phyloP scores from a whole-genome alignment of 352 stramenopile species.

The Pythium brassicae region DNA sequence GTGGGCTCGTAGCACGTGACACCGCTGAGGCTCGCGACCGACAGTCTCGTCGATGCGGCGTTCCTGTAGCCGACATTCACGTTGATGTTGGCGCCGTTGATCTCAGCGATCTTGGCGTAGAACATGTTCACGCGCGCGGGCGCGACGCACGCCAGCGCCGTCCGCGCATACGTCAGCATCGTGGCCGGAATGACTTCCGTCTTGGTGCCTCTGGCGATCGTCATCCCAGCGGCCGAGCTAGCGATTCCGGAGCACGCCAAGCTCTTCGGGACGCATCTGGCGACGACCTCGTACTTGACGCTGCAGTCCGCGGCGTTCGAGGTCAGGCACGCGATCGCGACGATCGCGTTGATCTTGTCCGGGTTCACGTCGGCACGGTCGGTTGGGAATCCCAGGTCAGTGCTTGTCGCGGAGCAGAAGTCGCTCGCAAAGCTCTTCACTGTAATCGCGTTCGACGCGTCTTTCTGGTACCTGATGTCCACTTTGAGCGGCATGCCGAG shows the following conservation, averaged over 20 bases:
- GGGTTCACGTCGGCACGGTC: background rate
- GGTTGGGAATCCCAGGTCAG: background rate
- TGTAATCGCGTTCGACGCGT: no score
- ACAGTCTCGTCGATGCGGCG: background rate
- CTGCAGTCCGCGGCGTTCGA: background rate
- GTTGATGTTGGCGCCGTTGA: background rate
- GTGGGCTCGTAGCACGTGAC: background rate
- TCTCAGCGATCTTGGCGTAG: background rate
- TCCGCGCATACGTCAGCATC: background rate
- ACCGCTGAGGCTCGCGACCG: background rate
- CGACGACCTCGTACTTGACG: constrained; percentile 3
- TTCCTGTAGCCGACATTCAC: background rate
- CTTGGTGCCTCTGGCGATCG: background rate
- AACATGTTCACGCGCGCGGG: constrained; percentile 1
- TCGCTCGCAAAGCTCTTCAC: no score
- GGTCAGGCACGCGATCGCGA: background rate
- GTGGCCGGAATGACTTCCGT: background rate
- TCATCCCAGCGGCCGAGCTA: background rate
- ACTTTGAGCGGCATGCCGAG: background rate
- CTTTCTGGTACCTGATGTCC: background rate
- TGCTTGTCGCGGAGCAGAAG: no score
- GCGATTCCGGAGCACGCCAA: background rate
- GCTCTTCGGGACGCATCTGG: background rate
- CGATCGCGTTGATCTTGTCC: background rate
- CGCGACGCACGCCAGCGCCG: background rate